Evolutionary conservation across 2,329 filamentous ascomycete species (phyloP).

Genomic region (Beauveria sp.): DNA sequence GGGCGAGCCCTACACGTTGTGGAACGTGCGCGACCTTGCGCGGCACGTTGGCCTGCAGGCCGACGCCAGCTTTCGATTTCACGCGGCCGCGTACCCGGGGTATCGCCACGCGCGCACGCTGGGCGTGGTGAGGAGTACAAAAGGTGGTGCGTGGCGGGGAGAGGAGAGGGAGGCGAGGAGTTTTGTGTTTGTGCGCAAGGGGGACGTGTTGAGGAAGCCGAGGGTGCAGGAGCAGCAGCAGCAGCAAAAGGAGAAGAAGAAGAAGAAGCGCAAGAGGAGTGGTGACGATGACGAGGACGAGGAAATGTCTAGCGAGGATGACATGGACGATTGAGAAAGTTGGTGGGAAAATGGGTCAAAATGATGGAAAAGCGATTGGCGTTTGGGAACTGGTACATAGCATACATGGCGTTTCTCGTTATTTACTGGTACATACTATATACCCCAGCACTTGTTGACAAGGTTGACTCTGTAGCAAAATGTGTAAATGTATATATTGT

Average conservation of each 20-base stretch:
- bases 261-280: slow-evolving; percentile 3
- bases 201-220: slow-evolving; percentile 30
- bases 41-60: slow-evolving; percentile 68
- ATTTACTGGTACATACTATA: not conserved
- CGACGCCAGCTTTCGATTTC: slow-evolving; percentile 62
- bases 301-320: not conserved
- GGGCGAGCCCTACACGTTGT: slow-evolving; percentile 87
- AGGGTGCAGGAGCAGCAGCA: slow-evolving; percentile 18
- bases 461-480: not conserved
- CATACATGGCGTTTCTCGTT: not conserved
- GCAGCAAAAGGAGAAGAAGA: not conserved
- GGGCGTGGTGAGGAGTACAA: slow-evolving; percentile 50
- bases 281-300: not conserved
- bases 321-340: not conserved
- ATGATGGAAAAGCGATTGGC: not conserved
- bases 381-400: not conserved
- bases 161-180: slow-evolving; percentile 43
- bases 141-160: slow-evolving; percentile 31
- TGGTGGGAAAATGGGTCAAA: not conserved
- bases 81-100: slow-evolving; percentile 58
- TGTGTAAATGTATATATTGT: too few relatives aligned
- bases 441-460: not conserved
- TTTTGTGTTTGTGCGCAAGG: slow-evolving; percentile 55
- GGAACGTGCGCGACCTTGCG: slow-evolving; percentile 86
- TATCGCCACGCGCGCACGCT: slow-evolving; percentile 69